phyloP scores from a whole-genome alignment of 2,329 filamentous ascomycete species.

The Colletotrichum nymphaeae region DNA sequence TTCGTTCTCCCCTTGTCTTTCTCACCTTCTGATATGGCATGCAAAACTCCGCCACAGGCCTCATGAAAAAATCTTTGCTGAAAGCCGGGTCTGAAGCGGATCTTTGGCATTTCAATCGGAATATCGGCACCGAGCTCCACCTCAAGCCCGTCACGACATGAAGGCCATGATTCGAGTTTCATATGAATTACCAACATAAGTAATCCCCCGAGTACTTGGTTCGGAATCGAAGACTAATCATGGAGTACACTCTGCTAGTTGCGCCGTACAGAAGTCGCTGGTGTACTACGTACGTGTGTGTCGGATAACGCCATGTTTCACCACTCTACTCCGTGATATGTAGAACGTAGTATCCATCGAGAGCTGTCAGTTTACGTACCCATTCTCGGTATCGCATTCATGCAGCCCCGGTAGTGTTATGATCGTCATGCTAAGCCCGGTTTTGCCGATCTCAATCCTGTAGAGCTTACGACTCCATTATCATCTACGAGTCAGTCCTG shows the following conservation, averaged over 20 bases:
- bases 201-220: background rate
- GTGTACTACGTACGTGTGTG: background rate
- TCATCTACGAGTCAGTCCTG: background rate
- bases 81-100: background rate
- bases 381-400: background rate
- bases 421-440: background rate
- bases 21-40: no score
- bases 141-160: background rate
- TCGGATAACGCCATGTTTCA: background rate
- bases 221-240: background rate
- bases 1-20: background rate
- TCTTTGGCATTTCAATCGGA: background rate
- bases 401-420: background rate
- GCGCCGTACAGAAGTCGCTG: background rate
- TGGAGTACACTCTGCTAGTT: background rate
- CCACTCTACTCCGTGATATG: background rate
- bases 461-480: background rate
- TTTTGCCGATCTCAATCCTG: background rate
- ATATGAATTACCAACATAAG: background rate
- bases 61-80: no score
- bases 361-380: background rate
- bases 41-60: no score
- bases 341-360: background rate
- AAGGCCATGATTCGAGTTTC: background rate
- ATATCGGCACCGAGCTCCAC: slow-evolving; percentile 14